Evolutionary conservation across 768 basidiomycete species (phyloP).

Genomic region (Zangia roseola): DNA sequence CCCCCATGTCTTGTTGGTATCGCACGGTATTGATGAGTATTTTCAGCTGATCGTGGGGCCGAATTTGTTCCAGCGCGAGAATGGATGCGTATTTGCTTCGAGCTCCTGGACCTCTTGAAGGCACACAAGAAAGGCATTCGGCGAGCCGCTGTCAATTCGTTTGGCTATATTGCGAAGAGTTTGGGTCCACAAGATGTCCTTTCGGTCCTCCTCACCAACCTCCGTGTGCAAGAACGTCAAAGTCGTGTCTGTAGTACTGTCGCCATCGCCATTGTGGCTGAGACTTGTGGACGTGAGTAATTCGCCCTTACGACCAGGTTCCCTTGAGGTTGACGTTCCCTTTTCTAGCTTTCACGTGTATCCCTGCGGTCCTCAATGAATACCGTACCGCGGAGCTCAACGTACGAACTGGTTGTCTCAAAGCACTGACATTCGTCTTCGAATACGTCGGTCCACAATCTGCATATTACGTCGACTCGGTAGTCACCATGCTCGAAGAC

Average conservation of each 20-base stretch:
- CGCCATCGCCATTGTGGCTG: conserved; percentile 94
- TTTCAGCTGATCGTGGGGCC: conserved; percentile 90
- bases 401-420: conserved; percentile 97
- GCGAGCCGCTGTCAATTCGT: conserved; percentile 98
- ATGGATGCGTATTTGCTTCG: conserved; percentile 99
- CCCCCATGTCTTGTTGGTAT: background rate
- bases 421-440: conserved; percentile 97
- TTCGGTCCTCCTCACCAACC: conserved; percentile 90
- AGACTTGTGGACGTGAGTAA: conserved; percentile 76
- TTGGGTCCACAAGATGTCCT: conserved; percentile 98
- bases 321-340: conserved; percentile 8
- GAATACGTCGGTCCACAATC: conserved; percentile 98
- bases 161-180: conserved; percentile 99
- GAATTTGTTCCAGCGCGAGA: conserved; percentile 98
- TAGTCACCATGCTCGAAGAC: conserved; percentile 97
- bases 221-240: conserved; percentile 98
- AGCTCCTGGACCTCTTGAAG: conserved; percentile 92
- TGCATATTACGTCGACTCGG: conserved; percentile 94
- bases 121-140: conserved; percentile 99
- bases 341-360: conserved; percentile 86
- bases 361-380: conserved; percentile 97
- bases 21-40: conserved; percentile 1
- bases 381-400: conserved; percentile 98
- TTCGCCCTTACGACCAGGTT: background rate
- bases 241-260: conserved; percentile 98